phyloP scores from a whole-genome alignment of 805 yeast genomes.

The Monosporozyma aerobia region DNA sequence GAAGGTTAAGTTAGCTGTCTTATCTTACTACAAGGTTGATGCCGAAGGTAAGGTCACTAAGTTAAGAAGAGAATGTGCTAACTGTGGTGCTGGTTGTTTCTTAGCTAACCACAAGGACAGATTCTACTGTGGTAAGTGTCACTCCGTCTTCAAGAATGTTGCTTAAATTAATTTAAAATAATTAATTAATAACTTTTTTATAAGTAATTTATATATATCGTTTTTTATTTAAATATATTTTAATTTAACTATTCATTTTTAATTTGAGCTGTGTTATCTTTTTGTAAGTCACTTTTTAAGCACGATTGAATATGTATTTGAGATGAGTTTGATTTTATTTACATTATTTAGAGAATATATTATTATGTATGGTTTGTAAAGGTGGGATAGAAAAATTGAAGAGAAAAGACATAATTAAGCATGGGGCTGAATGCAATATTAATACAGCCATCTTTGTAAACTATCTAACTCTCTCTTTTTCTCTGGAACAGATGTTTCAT shows the following conservation, averaged over 20 bases:
- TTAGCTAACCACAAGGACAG: slow-evolving; percentile 99
- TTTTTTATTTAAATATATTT: neutral
- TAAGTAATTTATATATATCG: neutral
- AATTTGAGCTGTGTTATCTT: neutral
- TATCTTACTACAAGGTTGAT: slow-evolving; percentile 98
- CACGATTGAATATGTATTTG: neutral
- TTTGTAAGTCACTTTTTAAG: neutral
- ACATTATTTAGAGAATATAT: neutral
- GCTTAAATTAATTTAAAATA: slow-evolving; percentile 13
- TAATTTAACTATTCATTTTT: neutral
- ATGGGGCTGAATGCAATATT: neutral
- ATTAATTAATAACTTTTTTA: slow-evolving; percentile 2
- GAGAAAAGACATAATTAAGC: neutral
- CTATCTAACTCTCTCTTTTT: too few species aligned
- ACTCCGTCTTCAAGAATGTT: slow-evolving; percentile 69
- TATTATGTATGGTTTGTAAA: neutral
- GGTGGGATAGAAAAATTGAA: neutral
- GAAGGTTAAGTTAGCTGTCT: slow-evolving; percentile 98
- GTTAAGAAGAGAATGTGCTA: slow-evolving; percentile 96
- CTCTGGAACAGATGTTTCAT: too few species aligned
- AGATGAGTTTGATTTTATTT: neutral
- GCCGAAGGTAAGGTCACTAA: slow-evolving; percentile 97
- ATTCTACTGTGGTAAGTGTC: slow-evolving; percentile 99
- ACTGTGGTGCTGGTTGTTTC: slow-evolving; percentile 99
- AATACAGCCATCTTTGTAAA: neutral